phyloP scores from a whole-genome alignment of 2,329 filamentous ascomycete genomes.

The Fusarium nygamai region DNA sequence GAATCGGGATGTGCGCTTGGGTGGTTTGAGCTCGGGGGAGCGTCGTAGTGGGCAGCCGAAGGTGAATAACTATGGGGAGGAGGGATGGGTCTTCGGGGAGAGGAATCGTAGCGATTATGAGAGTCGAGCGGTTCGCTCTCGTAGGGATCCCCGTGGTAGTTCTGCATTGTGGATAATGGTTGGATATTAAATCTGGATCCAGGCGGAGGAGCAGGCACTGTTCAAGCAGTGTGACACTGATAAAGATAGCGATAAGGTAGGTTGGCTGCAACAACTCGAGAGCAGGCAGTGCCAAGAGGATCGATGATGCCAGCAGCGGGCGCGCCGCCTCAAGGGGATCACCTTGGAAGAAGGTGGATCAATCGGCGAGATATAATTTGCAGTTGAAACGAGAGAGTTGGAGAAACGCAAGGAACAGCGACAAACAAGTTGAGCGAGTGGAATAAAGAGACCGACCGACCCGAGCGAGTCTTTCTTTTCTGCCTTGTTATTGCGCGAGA shows the following conservation, averaged over 20 bases:
- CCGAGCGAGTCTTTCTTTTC: neutral
- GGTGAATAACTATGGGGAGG: conserved; percentile 38
- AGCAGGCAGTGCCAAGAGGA: conserved; percentile 24
- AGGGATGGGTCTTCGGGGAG: conserved; percentile 32
- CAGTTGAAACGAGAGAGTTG: conserved; percentile 18
- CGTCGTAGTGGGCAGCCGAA: conserved; percentile 42
- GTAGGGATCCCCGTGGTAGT: conserved; percentile 47
- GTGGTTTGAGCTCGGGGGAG: conserved; percentile 33
- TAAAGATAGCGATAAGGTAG: neutral
- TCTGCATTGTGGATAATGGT: conserved; percentile 45
- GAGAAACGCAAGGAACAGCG: conserved; percentile 24
- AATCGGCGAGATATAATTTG: conserved; percentile 14
- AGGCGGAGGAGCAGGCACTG: conserved; percentile 11
- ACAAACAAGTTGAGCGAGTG: conserved; percentile 29
- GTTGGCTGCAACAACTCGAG: conserved; percentile 3
- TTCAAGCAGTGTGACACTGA: neutral
- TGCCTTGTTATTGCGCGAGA: conserved; percentile 18
- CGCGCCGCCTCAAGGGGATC: conserved; percentile 32
- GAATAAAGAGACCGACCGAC: conserved; percentile 18
- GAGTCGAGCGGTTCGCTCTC: conserved; percentile 51
- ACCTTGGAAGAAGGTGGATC: conserved; percentile 16
- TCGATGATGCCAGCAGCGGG: conserved; percentile 36
- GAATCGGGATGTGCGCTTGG: conserved; percentile 41
- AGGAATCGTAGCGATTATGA: conserved; percentile 38
- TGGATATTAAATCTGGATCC: conserved; percentile 21